Conservation (phyloP, 345 rosid genomes). For the Aquilaria malaccensis region DNA sequence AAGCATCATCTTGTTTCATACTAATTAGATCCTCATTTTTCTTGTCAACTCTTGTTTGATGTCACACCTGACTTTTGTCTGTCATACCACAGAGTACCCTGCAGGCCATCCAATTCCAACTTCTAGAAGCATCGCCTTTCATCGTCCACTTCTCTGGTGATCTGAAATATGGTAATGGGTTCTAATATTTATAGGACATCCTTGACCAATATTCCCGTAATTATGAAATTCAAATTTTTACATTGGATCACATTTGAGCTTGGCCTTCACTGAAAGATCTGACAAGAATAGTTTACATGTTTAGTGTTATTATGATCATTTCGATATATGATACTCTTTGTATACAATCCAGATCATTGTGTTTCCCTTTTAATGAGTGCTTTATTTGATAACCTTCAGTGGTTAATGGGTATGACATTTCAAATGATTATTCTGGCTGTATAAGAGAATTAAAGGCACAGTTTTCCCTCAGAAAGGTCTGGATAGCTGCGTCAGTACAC, state of each 20-base stretch:
- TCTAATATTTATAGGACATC: neutral
- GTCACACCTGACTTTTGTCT: constrained; percentile 1
- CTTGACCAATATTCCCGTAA: constrained; percentile 1
- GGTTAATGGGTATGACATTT: constrained; percentile 37
- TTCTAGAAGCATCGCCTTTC: constrained; percentile 69
- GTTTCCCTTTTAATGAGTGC: no score
- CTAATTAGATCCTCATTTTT: neutral
- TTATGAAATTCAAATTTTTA: constrained; percentile 10
- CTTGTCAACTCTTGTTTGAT: neutral
- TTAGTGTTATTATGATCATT: no score
- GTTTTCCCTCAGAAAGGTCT: constrained; percentile 50
- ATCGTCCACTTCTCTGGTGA: constrained; percentile 73
- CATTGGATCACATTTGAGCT: neutral
- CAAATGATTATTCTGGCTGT: constrained; percentile 22
- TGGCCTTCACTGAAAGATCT: neutral
- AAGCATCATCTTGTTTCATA: constrained; percentile 17
- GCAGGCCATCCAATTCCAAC: constrained; percentile 80
- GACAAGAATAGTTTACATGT: no score
- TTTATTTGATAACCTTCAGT: constrained; percentile 14
- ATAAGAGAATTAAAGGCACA: constrained; percentile 47
- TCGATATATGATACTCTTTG: no score
- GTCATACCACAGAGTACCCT: constrained; percentile 47
- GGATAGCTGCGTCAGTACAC: constrained; percentile 96
- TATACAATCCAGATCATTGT: no score
- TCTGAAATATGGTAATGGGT: constrained; percentile 64